Conservation (phyloP, 148 eudicot species). For the Agrostemma githago region DNA sequence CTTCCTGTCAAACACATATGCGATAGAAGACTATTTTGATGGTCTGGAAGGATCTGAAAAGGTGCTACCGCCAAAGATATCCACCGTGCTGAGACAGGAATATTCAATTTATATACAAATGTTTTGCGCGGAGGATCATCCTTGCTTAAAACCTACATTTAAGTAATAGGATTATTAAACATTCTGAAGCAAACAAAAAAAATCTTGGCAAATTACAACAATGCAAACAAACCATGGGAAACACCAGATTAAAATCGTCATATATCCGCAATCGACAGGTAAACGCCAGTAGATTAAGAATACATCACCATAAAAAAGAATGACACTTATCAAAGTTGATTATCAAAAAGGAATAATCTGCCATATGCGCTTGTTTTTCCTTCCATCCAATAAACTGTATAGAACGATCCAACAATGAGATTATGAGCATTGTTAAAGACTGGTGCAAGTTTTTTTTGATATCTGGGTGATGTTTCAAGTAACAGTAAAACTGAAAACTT, state of each 20-base stretch:
- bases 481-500: neutral
- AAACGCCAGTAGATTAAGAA: neutral
- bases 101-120: constrained; percentile 67
- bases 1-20: constrained; percentile 74
- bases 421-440: neutral
- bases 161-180: constrained; percentile 5
- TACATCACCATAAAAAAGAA: neutral
- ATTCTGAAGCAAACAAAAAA: neutral
- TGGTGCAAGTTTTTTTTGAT: neutral
- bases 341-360: neutral
- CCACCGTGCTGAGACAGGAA: constrained; percentile 86
- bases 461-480: neutral
- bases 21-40: constrained; percentile 55
- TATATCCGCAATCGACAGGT: neutral
- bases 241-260: neutral
- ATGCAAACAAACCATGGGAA: neutral
- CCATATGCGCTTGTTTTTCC: neutral
- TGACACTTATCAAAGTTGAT: neutral
- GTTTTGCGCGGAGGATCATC: constrained; percentile 83
- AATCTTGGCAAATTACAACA: neutral
- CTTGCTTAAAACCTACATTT: constrained; percentile 71
- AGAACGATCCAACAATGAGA: neutral
- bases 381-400: neutral
- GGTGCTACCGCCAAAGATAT: constrained; percentile 92
- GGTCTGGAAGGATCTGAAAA: constrained; percentile 79